Conservation (phyloP, 129 eudicot species). For the Pulicaria dysenterica region DNA sequence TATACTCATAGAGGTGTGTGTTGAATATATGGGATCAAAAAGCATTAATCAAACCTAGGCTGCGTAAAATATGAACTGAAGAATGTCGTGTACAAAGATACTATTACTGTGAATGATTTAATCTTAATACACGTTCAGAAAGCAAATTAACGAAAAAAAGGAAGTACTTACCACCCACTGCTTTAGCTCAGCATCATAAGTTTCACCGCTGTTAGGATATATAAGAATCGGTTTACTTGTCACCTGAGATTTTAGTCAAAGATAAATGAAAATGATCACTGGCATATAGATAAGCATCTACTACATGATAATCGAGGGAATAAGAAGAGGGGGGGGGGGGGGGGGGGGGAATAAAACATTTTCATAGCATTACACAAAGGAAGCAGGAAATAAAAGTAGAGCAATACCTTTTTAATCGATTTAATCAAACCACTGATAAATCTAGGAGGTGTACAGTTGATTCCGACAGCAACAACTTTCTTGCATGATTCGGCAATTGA, state of each 20-base stretch:
- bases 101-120: background rate
- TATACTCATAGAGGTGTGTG: no score
- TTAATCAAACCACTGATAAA: slow-evolving; percentile 69
- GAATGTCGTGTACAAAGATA: no score
- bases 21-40: no score
- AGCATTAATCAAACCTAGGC: no score
- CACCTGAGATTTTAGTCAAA: slow-evolving; percentile 47
- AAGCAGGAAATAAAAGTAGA: slow-evolving; percentile 3
- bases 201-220: slow-evolving; percentile 97
- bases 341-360: no score
- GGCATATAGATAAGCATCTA: slow-evolving; percentile 1
- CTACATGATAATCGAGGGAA: slow-evolving; percentile 4
- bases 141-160: background rate
- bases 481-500: slow-evolving; percentile 70
- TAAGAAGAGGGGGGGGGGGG: no score
- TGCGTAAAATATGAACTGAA: no score
- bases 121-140: background rate
- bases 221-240: slow-evolving; percentile 80
- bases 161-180: slow-evolving; percentile 88
- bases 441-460: slow-evolving; percentile 97
- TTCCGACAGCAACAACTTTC: slow-evolving; percentile 89
- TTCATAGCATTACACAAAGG: background rate
- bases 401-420: slow-evolving; percentile 66
- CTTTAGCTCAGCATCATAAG: slow-evolving; percentile 76
- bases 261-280: slow-evolving; percentile 17